These are phyloP conservation scores for Citrus sp. DNA, from an alignment of 345 rosid species.

Conservation along the genomic window DNA sequence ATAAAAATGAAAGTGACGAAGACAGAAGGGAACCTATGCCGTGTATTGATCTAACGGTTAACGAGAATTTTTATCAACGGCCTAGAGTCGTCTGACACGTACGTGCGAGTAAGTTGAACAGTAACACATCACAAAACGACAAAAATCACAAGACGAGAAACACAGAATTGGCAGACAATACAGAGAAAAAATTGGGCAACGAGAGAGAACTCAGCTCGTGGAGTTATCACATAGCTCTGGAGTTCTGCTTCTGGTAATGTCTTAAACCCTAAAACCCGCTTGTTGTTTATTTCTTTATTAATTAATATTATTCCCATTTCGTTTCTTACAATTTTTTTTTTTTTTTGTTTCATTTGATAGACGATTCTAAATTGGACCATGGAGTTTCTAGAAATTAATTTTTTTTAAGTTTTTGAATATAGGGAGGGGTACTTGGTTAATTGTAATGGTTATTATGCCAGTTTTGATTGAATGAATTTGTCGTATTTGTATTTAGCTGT, in stretches of 20 bases:
- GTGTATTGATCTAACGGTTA: neutral
- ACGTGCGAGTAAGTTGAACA: neutral
- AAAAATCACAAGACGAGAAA: neutral
- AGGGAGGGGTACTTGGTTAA: neutral
- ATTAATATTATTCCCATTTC: neutral
- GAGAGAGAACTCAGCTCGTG: neutral
- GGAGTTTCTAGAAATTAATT: neutral
- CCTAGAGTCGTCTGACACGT: neutral
- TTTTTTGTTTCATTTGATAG: neutral
- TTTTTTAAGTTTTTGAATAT: neutral
- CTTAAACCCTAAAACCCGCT: conserved; percentile 12
- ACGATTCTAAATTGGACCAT: neutral
- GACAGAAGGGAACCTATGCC: too few species aligned
- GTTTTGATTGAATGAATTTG: neutral
- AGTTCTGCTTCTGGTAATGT: conserved; percentile 2
- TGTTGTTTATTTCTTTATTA: neutral
- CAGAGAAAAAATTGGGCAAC: neutral
- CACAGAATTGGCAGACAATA: neutral
- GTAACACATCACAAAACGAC: neutral
- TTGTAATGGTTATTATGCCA: neutral
- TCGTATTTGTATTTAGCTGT: neutral
- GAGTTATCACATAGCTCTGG: neutral
- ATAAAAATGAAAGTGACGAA: too few species aligned
- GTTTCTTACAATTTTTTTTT: neutral
- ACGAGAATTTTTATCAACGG: neutral